phyloP scores from a whole-genome alignment of 2,329 filamentous ascomycete genomes.

The Epichloe hybrida region DNA sequence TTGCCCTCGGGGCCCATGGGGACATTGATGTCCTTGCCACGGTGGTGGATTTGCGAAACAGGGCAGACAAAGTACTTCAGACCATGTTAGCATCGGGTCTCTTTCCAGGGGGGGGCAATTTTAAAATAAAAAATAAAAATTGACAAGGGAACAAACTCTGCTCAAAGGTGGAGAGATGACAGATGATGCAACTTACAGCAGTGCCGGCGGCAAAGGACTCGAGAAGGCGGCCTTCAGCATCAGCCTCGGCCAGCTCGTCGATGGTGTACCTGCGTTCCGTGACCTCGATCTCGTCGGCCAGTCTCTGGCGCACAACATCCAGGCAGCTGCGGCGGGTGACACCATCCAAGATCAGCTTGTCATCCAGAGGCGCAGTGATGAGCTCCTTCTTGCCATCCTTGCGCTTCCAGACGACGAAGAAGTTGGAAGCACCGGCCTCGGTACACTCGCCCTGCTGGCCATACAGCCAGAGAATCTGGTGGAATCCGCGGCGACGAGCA shows the following conservation, averaged over 20 bases:
- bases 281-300: slow-evolving; percentile 49
- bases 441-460: slow-evolving; percentile 66
- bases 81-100: neutral
- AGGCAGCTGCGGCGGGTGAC: slow-evolving; percentile 74
- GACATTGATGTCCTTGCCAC: slow-evolving; percentile 48
- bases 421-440: slow-evolving; percentile 85
- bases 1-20: slow-evolving; percentile 40
- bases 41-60: slow-evolving; percentile 55
- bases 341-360: slow-evolving; percentile 74
- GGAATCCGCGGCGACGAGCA: slow-evolving; percentile 58
- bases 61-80: slow-evolving; percentile 55
- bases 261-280: slow-evolving; percentile 79
- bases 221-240: slow-evolving; percentile 60
- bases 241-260: slow-evolving; percentile 58
- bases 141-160: slow-evolving; percentile 9
- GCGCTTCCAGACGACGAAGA: slow-evolving; percentile 67
- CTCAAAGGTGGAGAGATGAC: neutral
- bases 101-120: neutral
- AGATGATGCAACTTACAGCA: slow-evolving; percentile 44
- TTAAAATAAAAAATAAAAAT: too few species aligned
- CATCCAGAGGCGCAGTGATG: slow-evolving; percentile 71
- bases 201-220: slow-evolving; percentile 84
- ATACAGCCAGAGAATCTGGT: slow-evolving; percentile 92
- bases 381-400: slow-evolving; percentile 44
- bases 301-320: slow-evolving; percentile 52